Base-by-base conservation (phyloP, 1,284 basidiomycete species). In the Ustilago bromivora region DNA sequence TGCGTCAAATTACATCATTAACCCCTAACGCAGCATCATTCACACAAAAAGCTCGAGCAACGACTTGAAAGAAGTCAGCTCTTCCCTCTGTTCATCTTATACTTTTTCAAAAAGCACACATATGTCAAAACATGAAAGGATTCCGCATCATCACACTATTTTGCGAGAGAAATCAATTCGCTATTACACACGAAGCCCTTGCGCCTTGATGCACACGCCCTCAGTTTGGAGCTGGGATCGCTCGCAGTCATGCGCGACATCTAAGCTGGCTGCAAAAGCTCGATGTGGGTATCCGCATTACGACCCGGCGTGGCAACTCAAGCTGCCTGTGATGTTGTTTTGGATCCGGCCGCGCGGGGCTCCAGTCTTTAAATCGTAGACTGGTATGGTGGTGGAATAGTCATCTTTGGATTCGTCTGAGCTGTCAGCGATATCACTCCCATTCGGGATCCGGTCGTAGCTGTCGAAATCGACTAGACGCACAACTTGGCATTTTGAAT, bases 21-120 rank as follows among this genome's bases (percentile, higher is more conserved):
- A 8, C 11, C 12, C 49, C 49, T 60, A 61, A 53, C 35, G 59
- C 59, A 61, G 59, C 59, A 61, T 61, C 51, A 59, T 17, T 17
- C 41, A 51, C 49, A 51, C 23, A 2, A 51, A 51, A 51, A 31
- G 28, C 15, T 9, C 12, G 4, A 31, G 4, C 7, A 12, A 51
- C 15, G 28, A 32, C 28, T 17, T 32, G 5, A 12, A 8, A 4
- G 23, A 8, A 51, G 28, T 28, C 31, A 51, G 12, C 12, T 28
- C 31, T 9, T 19, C n/a, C 43, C 43, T 19, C n/a, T 31, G 15
- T 47, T 60, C 46, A 36, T 60, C 35, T 19, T 17, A 32, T 43
- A 2, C 11, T 2, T 15, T n/a, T 15, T 31, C 52, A 11, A 53
- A 54, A 54, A 54, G 15, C n/a, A 19, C 36, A 38, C 53, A 51